Evolutionary conservation across 306 rosid species (phyloP).

Genomic region (Comarum palustre): DNA sequence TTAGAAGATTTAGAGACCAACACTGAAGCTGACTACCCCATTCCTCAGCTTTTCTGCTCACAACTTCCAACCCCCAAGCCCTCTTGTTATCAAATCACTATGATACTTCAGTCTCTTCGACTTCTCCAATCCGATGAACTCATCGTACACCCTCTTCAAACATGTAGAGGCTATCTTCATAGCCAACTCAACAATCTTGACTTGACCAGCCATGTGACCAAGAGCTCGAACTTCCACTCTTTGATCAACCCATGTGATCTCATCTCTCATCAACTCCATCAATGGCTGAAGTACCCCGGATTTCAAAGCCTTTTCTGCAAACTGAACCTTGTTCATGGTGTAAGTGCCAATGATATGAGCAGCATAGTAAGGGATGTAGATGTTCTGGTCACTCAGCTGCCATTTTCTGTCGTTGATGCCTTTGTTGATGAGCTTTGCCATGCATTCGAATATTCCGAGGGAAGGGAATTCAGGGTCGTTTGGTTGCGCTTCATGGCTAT

Average conservation of each 20-base stretch:
- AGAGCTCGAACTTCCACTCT: constrained; percentile 69
- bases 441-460: constrained; percentile 58
- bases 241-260: constrained; percentile 68
- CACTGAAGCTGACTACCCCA: constrained; percentile 66
- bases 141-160: constrained; percentile 37
- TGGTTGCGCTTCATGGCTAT: constrained; percentile 50
- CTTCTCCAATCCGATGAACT: constrained; percentile 37
- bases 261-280: constrained; percentile 54
- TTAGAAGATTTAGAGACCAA: constrained; percentile 57
- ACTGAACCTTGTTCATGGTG: constrained; percentile 46
- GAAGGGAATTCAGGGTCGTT: constrained; percentile 59
- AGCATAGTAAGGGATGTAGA: constrained; percentile 67
- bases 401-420: constrained; percentile 42
- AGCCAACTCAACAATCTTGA: constrained; percentile 37
- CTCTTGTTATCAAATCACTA: constrained; percentile 54
- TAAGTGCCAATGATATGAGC: constrained; percentile 71
- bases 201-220: constrained; percentile 56
- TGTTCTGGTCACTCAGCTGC: constrained; percentile 52
- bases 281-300: constrained; percentile 50
- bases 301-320: constrained; percentile 44
- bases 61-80: constrained; percentile 55
- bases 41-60: constrained; percentile 62
- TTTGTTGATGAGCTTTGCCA: constrained; percentile 54
- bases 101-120: constrained; percentile 52
- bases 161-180: constrained; percentile 44